phyloP scores from a whole-genome alignment of 2,329 filamentous ascomycete genomes.

The Neonectria ditissima region DNA sequence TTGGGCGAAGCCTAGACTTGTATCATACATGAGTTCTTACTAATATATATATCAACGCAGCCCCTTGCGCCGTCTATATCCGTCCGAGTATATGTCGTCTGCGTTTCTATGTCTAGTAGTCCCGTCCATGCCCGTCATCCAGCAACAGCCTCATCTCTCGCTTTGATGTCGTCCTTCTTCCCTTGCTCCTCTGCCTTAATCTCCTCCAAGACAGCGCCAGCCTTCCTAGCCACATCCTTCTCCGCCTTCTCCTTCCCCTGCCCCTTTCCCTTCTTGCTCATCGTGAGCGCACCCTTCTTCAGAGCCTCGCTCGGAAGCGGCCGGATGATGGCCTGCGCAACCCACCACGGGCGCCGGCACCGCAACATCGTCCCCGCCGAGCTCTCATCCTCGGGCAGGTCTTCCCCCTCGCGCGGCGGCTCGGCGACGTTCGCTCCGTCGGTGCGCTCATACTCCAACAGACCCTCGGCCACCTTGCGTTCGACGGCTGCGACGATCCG shows the following conservation, averaged over 20 bases:
- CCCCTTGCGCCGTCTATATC: constrained; percentile 33
- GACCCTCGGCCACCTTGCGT: constrained; percentile 75
- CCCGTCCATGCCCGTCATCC: constrained; percentile 29
- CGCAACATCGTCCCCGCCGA: constrained; percentile 75
- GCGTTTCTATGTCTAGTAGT: background rate
- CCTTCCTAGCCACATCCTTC: constrained; percentile 36
- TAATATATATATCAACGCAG: background rate
- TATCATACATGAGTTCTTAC: background rate
- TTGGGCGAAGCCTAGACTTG: background rate
- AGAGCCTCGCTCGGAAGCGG: constrained; percentile 90
- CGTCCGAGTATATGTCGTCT: constrained; percentile 11
- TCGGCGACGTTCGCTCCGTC: constrained; percentile 62
- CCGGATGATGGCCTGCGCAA: constrained; percentile 87
- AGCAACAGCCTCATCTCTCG: constrained; percentile 43
- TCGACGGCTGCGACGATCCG: constrained; percentile 81
- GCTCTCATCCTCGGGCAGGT: constrained; percentile 63
- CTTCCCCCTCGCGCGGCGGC: constrained; percentile 46
- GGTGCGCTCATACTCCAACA: constrained; percentile 73
- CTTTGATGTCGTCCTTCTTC: constrained; percentile 41
- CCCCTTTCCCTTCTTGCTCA: constrained; percentile 76
- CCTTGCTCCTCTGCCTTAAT: constrained; percentile 38
- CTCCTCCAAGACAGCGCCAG: constrained; percentile 52
- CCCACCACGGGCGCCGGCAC: constrained; percentile 88
- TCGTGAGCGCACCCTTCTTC: constrained; percentile 79
- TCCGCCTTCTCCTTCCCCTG: constrained; percentile 45